Conservation (phyloP, 75 land plant genomes). For the Picea glauca region DNA sequence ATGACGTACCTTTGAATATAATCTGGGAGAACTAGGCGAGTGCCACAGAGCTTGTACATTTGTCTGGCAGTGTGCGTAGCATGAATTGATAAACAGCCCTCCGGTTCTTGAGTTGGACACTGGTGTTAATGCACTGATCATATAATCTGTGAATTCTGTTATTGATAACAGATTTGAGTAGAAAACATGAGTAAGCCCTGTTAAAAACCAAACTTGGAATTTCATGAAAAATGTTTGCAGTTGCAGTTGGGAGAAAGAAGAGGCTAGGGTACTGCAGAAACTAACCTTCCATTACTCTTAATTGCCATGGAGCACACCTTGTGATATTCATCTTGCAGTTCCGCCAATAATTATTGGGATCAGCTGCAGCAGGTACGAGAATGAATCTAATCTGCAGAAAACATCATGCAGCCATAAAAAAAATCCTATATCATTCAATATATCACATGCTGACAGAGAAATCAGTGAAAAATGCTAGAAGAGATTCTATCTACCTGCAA, state of each 20-base stretch:
- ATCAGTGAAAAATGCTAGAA: neutral
- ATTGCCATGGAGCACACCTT: neutral
- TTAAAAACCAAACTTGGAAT: neutral
- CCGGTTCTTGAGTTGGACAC: neutral
- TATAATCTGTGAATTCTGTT: neutral
- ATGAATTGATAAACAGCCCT: conserved; percentile 22
- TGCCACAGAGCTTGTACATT: conserved; percentile 20
- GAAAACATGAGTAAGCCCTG: neutral
- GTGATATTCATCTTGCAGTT: neutral
- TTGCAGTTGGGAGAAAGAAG: neutral
- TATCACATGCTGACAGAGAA: neutral
- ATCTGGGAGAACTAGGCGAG: neutral
- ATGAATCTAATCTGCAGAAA: neutral
- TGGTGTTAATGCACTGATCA: neutral
- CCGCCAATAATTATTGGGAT: neutral
- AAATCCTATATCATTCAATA: neutral
- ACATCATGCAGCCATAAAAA: neutral
- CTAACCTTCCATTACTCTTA: neutral
- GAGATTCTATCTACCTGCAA: conserved; percentile 41
- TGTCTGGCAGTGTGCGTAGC: conserved; percentile 28
- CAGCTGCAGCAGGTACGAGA: neutral
- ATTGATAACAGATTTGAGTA: neutral
- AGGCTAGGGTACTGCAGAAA: neutral
- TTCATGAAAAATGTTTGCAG: neutral
- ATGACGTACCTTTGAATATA: neutral